Evolutionary conservation across 768 basidiomycete species (phyloP).

Genomic region (Phallus indusiatus): DNA sequence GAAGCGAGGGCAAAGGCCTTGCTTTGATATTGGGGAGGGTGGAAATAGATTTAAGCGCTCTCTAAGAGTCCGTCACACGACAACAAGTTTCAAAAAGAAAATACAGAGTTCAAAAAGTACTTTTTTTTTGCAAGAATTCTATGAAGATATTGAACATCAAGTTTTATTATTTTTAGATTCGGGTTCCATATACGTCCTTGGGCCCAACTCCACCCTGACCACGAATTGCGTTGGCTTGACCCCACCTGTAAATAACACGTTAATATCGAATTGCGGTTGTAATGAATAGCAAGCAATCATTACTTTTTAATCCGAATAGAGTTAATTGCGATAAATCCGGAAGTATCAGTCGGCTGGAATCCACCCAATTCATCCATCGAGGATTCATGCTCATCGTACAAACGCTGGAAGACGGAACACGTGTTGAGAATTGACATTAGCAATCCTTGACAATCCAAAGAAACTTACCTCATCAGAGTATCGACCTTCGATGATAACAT

Average conservation of each 20-base stretch:
- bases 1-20: neutral
- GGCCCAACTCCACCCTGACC: conserved; percentile 72
- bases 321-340: conserved; percentile 95
- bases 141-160: neutral
- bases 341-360: conserved; percentile 92
- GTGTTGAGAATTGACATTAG: neutral
- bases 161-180: conserved; percentile 24
- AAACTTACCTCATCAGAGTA: conserved; percentile 67
- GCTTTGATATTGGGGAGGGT: neutral
- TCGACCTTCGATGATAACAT: conserved; percentile 88
- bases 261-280: neutral
- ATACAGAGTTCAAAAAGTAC: neutral
- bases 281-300: conserved; percentile 20
- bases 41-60: neutral
- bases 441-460: neutral
- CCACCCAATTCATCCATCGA: conserved; percentile 99
- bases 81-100: neutral
- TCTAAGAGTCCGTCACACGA: neutral
- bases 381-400: conserved; percentile 91
- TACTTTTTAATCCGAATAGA: conserved; percentile 97
- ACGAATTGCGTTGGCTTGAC: conserved; percentile 75
- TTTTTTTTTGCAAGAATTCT: too few relatives aligned
- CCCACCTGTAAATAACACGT: conserved; percentile 50
- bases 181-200: conserved; percentile 70
- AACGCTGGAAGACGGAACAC: conserved; percentile 39